These are phyloP conservation scores for Cymbopogon citratus DNA, from an alignment of 176 grass and related monocot genomes.

Conservation along the genomic window DNA sequence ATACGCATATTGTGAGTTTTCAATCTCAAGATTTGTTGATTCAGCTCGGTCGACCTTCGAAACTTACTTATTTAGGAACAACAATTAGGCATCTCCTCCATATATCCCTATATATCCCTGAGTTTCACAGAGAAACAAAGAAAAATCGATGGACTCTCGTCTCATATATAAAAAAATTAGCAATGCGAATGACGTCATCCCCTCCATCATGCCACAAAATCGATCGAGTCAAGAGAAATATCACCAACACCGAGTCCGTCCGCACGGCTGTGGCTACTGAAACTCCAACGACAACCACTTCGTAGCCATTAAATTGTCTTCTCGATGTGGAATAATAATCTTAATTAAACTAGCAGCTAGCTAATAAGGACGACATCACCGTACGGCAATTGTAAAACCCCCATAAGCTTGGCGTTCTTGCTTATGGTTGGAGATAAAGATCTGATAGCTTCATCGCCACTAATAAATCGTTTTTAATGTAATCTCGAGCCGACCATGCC, in stretches of 20 bases:
- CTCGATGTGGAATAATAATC: not conserved
- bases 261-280: not conserved
- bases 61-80: too few species aligned
- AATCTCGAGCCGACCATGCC: constrained; percentile 41
- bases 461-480: constrained; percentile 10
- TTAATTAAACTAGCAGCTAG: not conserved
- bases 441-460: not conserved
- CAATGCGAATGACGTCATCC: not conserved
- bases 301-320: not conserved
- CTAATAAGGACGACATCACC: not conserved
- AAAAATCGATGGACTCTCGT: too few species aligned
- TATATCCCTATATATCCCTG: too few species aligned
- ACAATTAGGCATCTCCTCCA: too few species aligned
- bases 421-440: constrained; percentile 3
- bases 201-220: not conserved
- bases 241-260: not conserved
- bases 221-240: not conserved
- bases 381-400: not conserved
- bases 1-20: too few species aligned
- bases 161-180: too few species aligned
- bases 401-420: not conserved
- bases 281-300: not conserved
- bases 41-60: too few species aligned
- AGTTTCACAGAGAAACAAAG: too few species aligned
- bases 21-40: too few species aligned